These are phyloP conservation scores for Boletus reticuloceps DNA, from an alignment of 768 basidiomycete species.

Conservation along the genomic window DNA sequence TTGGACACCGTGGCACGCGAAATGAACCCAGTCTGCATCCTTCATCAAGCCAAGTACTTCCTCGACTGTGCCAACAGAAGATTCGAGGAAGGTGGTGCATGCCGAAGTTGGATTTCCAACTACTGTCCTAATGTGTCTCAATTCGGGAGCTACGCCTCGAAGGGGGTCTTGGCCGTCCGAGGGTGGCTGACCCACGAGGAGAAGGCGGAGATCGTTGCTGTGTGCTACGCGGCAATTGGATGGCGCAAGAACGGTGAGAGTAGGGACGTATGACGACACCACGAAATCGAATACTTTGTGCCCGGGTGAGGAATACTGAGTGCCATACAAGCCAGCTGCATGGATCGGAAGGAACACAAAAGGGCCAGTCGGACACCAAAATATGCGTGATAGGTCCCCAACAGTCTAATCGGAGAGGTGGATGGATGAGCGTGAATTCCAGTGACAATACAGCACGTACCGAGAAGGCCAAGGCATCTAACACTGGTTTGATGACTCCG, in stretches of 20 bases:
- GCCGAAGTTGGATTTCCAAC: background rate
- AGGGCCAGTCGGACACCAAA: background rate
- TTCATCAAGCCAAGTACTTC: constrained; percentile 1
- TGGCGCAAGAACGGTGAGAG: constrained; percentile 13
- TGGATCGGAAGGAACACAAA: background rate
- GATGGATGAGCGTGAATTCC: too few species aligned
- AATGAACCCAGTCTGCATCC: background rate
- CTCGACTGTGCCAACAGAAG: constrained; percentile 8
- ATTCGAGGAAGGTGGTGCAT: background rate
- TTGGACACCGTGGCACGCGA: background rate
- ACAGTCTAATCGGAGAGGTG: background rate
- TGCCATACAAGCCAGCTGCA: background rate
- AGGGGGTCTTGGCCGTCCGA: constrained; percentile 9
- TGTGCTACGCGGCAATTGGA: too few species aligned
- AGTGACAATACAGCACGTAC: background rate
- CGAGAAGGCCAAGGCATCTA: background rate
- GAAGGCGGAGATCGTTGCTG: too few species aligned
- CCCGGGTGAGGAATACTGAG: background rate
- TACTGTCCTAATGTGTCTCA: constrained; percentile 19
- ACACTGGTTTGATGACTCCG: background rate
- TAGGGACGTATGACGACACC: background rate
- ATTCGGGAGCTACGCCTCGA: constrained; percentile 12
- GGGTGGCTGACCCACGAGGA: too few species aligned
- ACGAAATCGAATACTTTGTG: background rate
- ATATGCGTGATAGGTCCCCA: background rate